Percentiles rank a stretch among this genome's conserved stretches.
phyloP scores from a whole-genome alignment of 139 green algal genomes.

The Chlamydomonas sphaeroides region DNA sequence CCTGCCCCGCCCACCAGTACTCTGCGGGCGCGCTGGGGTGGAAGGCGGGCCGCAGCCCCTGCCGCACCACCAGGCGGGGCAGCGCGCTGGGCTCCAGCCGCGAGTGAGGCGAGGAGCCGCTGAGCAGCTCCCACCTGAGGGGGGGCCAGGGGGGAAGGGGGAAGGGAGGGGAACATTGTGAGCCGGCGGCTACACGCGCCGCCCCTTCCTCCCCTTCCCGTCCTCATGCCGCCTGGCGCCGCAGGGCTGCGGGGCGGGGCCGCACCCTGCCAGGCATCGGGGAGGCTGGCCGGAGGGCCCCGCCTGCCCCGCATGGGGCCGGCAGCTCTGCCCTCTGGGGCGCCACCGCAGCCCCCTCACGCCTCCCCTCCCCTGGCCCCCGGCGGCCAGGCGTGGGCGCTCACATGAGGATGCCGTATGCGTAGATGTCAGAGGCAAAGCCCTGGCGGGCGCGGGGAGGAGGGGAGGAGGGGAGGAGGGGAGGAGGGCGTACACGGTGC shows the following conservation, averaged over 20 bases:
- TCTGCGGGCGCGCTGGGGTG: not conserved
- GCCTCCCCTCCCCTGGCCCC: no score
- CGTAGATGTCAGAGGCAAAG: not conserved
- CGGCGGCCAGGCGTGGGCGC: no score
- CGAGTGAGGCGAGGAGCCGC: not conserved
- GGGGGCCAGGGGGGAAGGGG: not conserved
- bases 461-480: no score
- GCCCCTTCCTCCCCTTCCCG: no score
- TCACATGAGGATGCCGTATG: conserved; percentile 13
- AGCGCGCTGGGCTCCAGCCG: not conserved
- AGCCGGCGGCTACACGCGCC: no score
- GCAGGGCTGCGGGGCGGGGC: no score
- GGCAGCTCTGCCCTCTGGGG: not conserved
- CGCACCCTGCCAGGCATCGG: no score
- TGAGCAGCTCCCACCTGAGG: conserved; percentile 19
- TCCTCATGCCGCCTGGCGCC: no score
- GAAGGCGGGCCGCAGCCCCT: conserved; percentile 10
- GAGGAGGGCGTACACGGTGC: no score
- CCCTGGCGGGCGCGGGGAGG: no score
- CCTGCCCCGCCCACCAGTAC: not conserved
- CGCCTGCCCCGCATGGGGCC: not conserved
- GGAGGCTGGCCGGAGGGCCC: no score
- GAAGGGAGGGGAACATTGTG: not conserved
- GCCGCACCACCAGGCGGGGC: conserved; percentile 12
- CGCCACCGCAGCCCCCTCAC: not conserved